Conservation (phyloP, 2,329 filamentous ascomycete genomes). For the Ophiostoma australiae region DNA sequence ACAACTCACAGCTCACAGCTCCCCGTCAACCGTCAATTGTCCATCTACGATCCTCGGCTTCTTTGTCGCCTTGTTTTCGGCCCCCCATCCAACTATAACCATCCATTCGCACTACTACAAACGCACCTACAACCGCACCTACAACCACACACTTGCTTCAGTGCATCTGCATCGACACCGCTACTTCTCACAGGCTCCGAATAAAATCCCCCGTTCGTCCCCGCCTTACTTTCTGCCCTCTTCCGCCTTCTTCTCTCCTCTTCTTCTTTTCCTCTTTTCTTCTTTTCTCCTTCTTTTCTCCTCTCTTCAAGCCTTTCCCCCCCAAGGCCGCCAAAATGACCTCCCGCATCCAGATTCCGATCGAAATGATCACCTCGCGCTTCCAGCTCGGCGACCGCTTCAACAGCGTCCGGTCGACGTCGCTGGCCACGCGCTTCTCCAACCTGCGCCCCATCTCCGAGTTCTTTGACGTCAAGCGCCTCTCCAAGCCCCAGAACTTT, state of each 20-base stretch:
- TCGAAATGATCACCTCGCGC: constrained; percentile 85
- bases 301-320: not conserved
- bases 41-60: not conserved
- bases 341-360: constrained; percentile 76
- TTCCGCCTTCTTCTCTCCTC: constrained; percentile 1
- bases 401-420: constrained; percentile 72
- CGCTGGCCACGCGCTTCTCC: constrained; percentile 75
- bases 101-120: constrained; percentile 12
- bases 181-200: constrained; percentile 21
- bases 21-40: not conserved
- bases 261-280: not conserved
- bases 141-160: constrained; percentile 18
- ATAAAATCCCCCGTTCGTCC: constrained; percentile 14
- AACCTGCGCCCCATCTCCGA: constrained; percentile 88
- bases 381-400: constrained; percentile 84
- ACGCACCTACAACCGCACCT: constrained; percentile 15
- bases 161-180: constrained; percentile 24
- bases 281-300: not conserved
- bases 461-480: constrained; percentile 91
- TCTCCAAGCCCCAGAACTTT: constrained; percentile 93
- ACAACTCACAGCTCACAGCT: too few species aligned
- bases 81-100: not conserved
- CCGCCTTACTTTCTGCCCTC: constrained; percentile 10
- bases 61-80: constrained; percentile 9
- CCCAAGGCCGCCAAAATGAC: constrained; percentile 52